Evolutionary conservation across 2,329 filamentous ascomycete genomes (phyloP), one percentile per base, ranked within the genome.

Genomic region (Talaromyces sp.): DNA sequence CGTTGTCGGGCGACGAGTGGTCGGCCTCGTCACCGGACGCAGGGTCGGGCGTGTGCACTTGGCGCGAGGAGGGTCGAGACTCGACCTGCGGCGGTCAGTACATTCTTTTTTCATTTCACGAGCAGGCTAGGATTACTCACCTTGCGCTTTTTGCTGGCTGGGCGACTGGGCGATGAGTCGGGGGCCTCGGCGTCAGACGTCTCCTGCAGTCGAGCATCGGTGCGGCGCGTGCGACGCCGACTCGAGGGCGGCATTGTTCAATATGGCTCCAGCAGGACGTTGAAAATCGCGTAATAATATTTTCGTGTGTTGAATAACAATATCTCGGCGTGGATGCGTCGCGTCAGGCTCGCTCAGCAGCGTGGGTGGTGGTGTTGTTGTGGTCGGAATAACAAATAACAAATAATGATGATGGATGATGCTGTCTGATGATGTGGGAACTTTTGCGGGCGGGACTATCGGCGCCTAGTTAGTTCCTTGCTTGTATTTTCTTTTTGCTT

Each of bases 81-180:
- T 77, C 74, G 63, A 77, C 69, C 73, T 77, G 59, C 57, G 47
- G 8, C 39, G 44, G 27, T 39, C 28, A 57, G 36, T 27, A 22
- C 22, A 22, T 22, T 22, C 22, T 22, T 32, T 28, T 17, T 30
- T 13, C 13, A 27, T 17, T 27, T 10, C 22, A 32, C 3, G 8
- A 30, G 25, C 4, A 32, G n/a, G 7, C 4, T 30, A 15, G 13
- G 51, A 60, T 22, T 22, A 69, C 69, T 66, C 63, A 81, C 79
- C 75, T 78, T 81, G 75, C 78, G 77, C 72, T 79, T 81, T 69
- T 80, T 81, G 58, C 73, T 71, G 25, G 79, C 75, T 17, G 78
- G 77, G 44, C 76, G 77, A 65, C 73, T 76, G 49, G 79, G 78
- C 39, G 80, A 81, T 36, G 79, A 81, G 64, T 80, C 78, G 65